phyloP scores from a whole-genome alignment of 1,139 yeast species.

The Suhomyces kunorum region DNA sequence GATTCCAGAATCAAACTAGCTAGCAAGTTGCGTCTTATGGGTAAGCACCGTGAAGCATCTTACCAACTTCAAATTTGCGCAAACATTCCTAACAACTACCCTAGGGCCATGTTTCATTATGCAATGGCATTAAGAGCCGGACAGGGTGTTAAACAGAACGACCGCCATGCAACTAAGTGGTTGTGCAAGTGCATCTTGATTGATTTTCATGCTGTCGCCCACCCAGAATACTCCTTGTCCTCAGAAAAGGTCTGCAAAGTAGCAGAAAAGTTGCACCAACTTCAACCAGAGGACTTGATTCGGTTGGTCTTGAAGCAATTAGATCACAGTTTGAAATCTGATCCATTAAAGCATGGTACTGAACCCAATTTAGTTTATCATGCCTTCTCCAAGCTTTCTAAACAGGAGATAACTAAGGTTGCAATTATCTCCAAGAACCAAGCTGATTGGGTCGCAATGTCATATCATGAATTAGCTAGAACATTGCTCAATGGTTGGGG shows the following conservation, averaged over 20 bases:
- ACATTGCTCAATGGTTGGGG: slow-evolving; percentile 65
- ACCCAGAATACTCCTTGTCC: slow-evolving; percentile 7
- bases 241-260: slow-evolving; percentile 14
- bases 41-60: slow-evolving; percentile 68
- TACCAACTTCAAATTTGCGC: slow-evolving; percentile 68
- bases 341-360: slow-evolving; percentile 20
- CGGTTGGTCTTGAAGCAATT: slow-evolving; percentile 29
- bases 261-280: slow-evolving; percentile 28
- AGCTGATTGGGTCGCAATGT: slow-evolving; percentile 32
- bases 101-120: slow-evolving; percentile 66
- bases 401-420: slow-evolving; percentile 30
- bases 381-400: slow-evolving; percentile 29
- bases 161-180: slow-evolving; percentile 61
- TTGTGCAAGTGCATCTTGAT: slow-evolving; percentile 45
- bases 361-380: slow-evolving; percentile 34
- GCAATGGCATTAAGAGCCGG: slow-evolving; percentile 71
- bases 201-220: slow-evolving; percentile 12
- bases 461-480: slow-evolving; percentile 61
- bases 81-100: slow-evolving; percentile 55
- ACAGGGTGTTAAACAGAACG: slow-evolving; percentile 66
- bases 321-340: slow-evolving; percentile 21
- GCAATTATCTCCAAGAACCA: slow-evolving; percentile 29
- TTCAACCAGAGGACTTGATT: slow-evolving; percentile 36
- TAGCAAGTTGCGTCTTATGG: slow-evolving; percentile 53
- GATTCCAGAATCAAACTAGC: slow-evolving; percentile 55